Percentiles rank a stretch among this genome's conserved stretches.
These are phyloP conservation scores for Salix purpurea DNA, from an alignment of 345 rosid genomes.

Conservation along the genomic window DNA sequence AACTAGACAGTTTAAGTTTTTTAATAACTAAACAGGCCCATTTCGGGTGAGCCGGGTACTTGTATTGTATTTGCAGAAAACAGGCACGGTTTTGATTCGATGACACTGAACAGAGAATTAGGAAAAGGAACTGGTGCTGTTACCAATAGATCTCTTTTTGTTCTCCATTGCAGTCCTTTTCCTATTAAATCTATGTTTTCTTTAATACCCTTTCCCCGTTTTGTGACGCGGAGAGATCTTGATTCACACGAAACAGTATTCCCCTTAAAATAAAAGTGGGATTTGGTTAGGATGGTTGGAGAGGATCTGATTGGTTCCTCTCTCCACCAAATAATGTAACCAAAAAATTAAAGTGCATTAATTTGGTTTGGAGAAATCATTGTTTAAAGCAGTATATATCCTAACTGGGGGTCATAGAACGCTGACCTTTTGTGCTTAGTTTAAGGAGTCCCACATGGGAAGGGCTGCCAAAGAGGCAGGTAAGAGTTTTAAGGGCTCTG, in stretches of 20 bases:
- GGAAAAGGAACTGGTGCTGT: neutral
- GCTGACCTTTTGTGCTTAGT: conserved; percentile 20
- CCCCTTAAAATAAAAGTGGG: neutral
- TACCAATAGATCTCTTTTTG: neutral
- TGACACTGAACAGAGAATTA: neutral
- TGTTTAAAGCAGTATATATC: neutral
- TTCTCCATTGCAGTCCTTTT: neutral
- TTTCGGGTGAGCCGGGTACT: neutral
- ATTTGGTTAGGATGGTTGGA: neutral
- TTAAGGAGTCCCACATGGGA: conserved; percentile 33
- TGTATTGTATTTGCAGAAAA: neutral
- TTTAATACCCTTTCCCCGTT: neutral
- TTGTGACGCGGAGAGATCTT: neutral
- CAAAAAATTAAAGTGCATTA: neutral
- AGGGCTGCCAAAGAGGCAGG: conserved; percentile 20
- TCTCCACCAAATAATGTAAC: neutral
- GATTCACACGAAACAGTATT: neutral
- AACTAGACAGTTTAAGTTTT: too few relatives aligned
- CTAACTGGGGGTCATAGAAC: conserved; percentile 16
- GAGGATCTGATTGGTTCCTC: neutral
- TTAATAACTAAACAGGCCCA: neutral
- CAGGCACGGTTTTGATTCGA: neutral
- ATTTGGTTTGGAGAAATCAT: neutral
- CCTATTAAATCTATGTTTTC: neutral
- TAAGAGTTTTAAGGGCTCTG: neutral